A percentile compares a stretch with the other conserved stretches of the same genome.
phyloP scores from a whole-genome alignment of 495 filamentous ascomycete species.

The Durotheca rogersii region DNA sequence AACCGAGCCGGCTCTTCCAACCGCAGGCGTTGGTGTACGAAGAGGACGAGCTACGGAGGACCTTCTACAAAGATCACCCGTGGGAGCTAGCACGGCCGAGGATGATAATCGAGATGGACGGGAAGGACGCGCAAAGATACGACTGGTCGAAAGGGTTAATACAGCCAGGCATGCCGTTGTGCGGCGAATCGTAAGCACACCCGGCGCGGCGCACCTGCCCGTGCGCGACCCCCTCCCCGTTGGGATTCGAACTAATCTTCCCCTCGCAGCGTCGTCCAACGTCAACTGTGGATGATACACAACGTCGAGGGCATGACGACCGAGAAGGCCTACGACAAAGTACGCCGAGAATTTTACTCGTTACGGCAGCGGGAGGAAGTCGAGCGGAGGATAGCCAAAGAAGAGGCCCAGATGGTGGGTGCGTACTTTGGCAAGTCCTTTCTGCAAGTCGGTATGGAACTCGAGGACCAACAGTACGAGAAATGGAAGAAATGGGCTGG shows the following conservation, averaged over 20 bases:
- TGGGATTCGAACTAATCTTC: conserved; percentile 7
- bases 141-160: conserved; percentile 75
- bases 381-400: conserved; percentile 76
- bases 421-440: conserved; percentile 78
- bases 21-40: conserved; percentile 77
- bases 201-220: background rate
- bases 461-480: conserved; percentile 78
- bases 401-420: conserved; percentile 83
- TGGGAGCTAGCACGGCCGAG: conserved; percentile 94
- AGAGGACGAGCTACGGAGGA: conserved; percentile 75
- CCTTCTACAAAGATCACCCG: conserved; percentile 91
- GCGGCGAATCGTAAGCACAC: conserved; percentile 75
- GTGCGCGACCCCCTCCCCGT: background rate
- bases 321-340: conserved; percentile 77
- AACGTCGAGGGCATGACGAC: conserved; percentile 58
- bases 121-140: conserved; percentile 69
- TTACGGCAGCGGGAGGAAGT: conserved; percentile 80
- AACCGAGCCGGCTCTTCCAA: conserved; percentile 73
- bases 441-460: conserved; percentile 73
- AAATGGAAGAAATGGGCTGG: conserved; percentile 80
- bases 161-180: conserved; percentile 76
- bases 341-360: conserved; percentile 86
- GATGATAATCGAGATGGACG: conserved; percentile 80
- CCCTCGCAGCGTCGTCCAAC: conserved; percentile 80
- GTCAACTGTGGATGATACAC: conserved; percentile 81